Conservation (phyloP, 2,329 filamentous ascomycete genomes). For the Aspergillus brunneoviolaceus region DNA sequence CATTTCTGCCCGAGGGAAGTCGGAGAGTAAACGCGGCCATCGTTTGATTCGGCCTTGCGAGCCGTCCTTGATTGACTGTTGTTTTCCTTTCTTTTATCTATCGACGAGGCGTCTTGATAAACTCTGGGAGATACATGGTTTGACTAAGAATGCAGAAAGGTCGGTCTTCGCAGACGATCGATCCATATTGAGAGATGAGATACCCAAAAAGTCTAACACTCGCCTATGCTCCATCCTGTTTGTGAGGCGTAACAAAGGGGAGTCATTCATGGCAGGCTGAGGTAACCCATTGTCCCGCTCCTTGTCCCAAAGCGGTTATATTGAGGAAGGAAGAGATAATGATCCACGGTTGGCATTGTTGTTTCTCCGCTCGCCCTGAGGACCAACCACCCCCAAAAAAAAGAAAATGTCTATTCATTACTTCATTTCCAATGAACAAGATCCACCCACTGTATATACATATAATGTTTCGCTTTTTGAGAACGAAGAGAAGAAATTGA, state of each 20-base stretch:
- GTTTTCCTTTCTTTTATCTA: slow-evolving; percentile 19
- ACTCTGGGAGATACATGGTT: neutral
- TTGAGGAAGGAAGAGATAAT: slow-evolving; percentile 25
- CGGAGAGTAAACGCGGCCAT: slow-evolving; percentile 3
- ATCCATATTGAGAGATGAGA: neutral
- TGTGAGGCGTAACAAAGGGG: neutral
- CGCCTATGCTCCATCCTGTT: neutral
- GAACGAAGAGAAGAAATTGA: neutral
- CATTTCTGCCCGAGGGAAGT: slow-evolving; percentile 6
- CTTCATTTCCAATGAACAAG: slow-evolving; percentile 11
- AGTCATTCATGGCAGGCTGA: neutral
- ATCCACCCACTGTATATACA: slow-evolving; percentile 1
- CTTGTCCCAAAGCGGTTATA: slow-evolving; percentile 21
- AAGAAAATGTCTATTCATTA: slow-evolving; percentile 6
- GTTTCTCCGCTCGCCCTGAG: slow-evolving; percentile 2
- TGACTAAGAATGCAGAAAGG: neutral
- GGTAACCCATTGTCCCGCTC: neutral
- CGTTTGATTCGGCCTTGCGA: neutral
- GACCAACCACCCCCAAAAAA: neutral
- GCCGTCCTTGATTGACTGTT: neutral
- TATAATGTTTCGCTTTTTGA: neutral
- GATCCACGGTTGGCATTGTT: slow-evolving; percentile 23
- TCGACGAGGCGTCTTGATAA: slow-evolving; percentile 6
- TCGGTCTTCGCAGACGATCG: neutral
- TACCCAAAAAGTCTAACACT: neutral